Evolutionary conservation across 257 asterid genomes (phyloP).

Genomic region (Parsonsia alboflavescens): DNA sequence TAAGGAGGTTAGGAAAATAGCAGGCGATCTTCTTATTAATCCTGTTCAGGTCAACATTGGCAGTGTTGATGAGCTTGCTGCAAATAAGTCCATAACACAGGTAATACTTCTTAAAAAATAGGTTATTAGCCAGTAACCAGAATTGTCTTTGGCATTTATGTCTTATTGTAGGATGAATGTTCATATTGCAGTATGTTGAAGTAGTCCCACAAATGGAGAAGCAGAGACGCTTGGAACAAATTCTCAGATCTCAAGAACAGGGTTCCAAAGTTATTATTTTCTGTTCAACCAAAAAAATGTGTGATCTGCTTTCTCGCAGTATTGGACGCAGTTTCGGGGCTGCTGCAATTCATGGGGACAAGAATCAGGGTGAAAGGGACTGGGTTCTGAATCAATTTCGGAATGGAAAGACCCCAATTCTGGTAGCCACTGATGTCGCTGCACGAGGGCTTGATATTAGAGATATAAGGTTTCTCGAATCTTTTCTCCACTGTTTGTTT

Average conservation of each 20-base stretch:
- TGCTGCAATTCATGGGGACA: conserved; percentile 96
- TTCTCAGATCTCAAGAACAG: conserved; percentile 81
- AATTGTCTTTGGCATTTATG: background rate
- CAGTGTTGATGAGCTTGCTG: conserved; percentile 87
- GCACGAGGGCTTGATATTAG: conserved; percentile 94
- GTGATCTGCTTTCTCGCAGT: conserved; percentile 78
- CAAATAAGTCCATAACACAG: conserved; percentile 93
- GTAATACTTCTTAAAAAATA: conserved; percentile 27
- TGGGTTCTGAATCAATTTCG: conserved; percentile 92
- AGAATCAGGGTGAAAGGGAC: conserved; percentile 89
- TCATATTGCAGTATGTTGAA: conserved; percentile 65
- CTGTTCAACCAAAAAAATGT: conserved; percentile 87
- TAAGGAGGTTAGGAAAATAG: conserved; percentile 88
- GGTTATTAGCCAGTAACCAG: background rate
- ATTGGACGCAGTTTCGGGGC: conserved; percentile 88
- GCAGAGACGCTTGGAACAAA: conserved; percentile 92
- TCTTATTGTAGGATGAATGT: background rate
- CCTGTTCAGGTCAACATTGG: conserved; percentile 97
- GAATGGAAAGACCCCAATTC: conserved; percentile 71
- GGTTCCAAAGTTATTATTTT: conserved; percentile 80
- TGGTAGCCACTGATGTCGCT: conserved; percentile 98
- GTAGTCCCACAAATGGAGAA: conserved; percentile 86
- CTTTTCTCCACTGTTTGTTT: conserved; percentile 1
- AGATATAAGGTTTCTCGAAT: conserved; percentile 61
- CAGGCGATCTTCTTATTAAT: conserved; percentile 75